These are phyloP conservation scores for Candida jianshihensis DNA, from an alignment of 805 yeast genomes.

Conservation along the genomic window DNA sequence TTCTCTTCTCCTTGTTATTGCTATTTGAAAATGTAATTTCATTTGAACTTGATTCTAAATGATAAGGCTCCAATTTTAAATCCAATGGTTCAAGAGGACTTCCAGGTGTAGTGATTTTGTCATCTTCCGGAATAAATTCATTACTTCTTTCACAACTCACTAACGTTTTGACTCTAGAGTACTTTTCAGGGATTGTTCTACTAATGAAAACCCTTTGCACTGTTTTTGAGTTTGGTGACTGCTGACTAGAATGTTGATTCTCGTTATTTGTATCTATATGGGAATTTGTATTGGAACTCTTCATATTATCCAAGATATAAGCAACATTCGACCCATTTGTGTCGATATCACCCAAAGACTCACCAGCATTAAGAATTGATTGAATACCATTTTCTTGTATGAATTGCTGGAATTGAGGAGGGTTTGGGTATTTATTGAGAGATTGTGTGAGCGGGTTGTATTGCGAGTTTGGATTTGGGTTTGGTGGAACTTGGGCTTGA, in stretches of 20 bases:
- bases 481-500: too few relatives aligned
- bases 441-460: background rate
- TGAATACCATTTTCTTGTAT: background rate
- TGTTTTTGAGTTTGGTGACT: too few relatives aligned
- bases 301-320: background rate
- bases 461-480: background rate
- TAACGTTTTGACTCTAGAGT: background rate
- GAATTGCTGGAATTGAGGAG: background rate
- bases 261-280: background rate
- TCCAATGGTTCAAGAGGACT: background rate
- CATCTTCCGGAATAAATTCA: background rate
- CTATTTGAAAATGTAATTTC: conserved; percentile 24
- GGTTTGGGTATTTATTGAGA: background rate
- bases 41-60: conserved; percentile 1
- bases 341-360: conserved; percentile 2
- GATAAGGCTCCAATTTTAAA: background rate
- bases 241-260: background rate
- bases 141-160: background rate
- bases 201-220: conserved; percentile 2
- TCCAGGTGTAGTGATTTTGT: too few relatives aligned
- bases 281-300: background rate
- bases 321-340: conserved; percentile 2
- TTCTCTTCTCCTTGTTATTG: conserved; percentile 22
- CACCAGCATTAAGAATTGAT: conserved; percentile 1
- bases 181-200: conserved; percentile 2